Base-by-base conservation (phyloP, 2,329 filamentous ascomycete genomes). In the Aureobasidium sp. region DNA sequence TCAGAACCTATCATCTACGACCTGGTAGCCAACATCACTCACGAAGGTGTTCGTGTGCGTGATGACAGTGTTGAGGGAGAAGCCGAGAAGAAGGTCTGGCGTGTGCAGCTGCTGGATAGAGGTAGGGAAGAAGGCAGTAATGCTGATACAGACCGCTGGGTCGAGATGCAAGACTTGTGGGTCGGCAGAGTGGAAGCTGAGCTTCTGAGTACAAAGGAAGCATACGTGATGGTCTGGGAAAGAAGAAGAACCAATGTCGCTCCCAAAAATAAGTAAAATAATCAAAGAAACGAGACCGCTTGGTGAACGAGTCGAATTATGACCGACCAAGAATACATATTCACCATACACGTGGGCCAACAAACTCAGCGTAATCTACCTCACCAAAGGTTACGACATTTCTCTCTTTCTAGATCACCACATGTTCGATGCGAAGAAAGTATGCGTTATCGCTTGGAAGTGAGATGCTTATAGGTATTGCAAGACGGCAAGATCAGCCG, bases 171-270 rank as follows among this genome's bases (percentile, higher is more conserved):
- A 78, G 94, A 99, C 77, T 73, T 99, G 67, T 97, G 88, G 72
- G 93, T 99, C 7, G 90, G 97, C 72, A 87, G 87, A 74, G 89
- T 94, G 22, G 88, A 93, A 75, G 89, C 85, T 65, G 93, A 99
- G 78, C 82, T 96, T 68, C 73, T 99, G 66, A 96, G 96, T 70
- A 88, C 95, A 0, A 91, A 93, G 58, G 94, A 99, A 81, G 89
- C 89, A 61, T 97, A 97, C 79, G 76, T 97, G 63, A 95, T 97
- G 83, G 85, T 99, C 48, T 97, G 94, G 94, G 94, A 97, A 79
- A 82, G 89, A 74, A 84, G 91, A 75, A 70, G 87, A 83, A 71
- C 79, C 78, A 64, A 39, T 48, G 29, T 33, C 17, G 42, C 42
- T 39, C 22, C 72, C 11, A 52, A 53, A 33, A 57, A 54, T 45